Base-by-base conservation (phyloP, 2,329 filamentous ascomycete species). In the Claviceps capensis region DNA sequence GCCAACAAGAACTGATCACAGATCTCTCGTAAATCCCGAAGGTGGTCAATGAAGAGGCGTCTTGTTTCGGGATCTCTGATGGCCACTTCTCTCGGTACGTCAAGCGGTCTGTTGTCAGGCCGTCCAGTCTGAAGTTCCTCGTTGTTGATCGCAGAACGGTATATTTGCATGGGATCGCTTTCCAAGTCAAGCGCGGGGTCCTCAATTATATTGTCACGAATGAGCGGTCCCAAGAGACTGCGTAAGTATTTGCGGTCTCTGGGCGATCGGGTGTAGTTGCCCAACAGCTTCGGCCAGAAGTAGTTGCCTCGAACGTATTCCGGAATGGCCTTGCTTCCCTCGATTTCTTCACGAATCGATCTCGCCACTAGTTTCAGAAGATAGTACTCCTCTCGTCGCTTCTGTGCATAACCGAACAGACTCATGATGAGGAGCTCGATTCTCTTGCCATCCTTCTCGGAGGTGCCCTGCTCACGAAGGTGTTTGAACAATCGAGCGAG, bases 111-210 rank as follows among this genome's bases (percentile, higher is more conserved):
- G 48, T 79, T 79, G 65, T 90, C 95, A 19, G 88, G 82, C 57
- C 82, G 81, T 4, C 93, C 93, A 0, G 93, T 98, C 17, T 88
- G 83, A 23, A 98, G 80, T 69, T 98, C 93, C 67, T 97, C 91
- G 61, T 98, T 95, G 71, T 94, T 97, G 70, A 98, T 94, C 14
- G 88, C 84, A 5, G 89, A 93, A 43, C 87, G 82, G 69, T 98
- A 97, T 53, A 98, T 98, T 60, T 97, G 91, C 74, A 97, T 85
- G 0, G 93, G 93, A 63, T 98, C 93, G 65, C 91, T 96, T 68
- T 98, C 93, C 26, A 98, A 75, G 64, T 98, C 91, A 37, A 98
- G 74, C 5, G 84, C 85, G 13, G 89, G 83, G 59, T 96, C 93
- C 51, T 95, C 93, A 51, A 97, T 83, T 61, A 98, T 89, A 63